These are phyloP conservation scores for Neurospora africana DNA, from an alignment of 495 filamentous ascomycete species.

Conservation along the genomic window DNA sequence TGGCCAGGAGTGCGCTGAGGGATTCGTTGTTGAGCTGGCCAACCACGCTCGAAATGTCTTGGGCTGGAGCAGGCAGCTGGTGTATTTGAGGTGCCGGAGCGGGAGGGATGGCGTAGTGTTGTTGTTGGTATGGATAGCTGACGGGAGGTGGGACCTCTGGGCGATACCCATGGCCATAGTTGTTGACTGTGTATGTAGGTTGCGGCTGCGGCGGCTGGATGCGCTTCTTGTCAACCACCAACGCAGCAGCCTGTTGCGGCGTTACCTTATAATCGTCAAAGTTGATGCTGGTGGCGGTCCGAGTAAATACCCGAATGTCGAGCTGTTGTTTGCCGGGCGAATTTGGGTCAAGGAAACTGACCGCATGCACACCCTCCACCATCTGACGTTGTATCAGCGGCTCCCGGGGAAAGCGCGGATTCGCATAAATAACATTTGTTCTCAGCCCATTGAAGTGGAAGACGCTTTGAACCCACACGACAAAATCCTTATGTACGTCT, in stretches of 20 bases:
- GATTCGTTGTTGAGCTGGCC: slow-evolving; percentile 55
- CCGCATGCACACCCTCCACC: slow-evolving; percentile 77
- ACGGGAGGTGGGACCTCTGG: not conserved
- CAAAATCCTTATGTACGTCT: slow-evolving; percentile 70
- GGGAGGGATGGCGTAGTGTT: slow-evolving; percentile 28
- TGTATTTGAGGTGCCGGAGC: slow-evolving; percentile 30
- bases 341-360: slow-evolving; percentile 59
- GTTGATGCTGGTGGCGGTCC: slow-evolving; percentile 55
- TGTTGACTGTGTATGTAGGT: slow-evolving; percentile 10
- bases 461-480: slow-evolving; percentile 66
- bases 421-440: slow-evolving; percentile 65
- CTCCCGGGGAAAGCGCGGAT: slow-evolving; percentile 64
- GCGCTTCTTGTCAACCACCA: slow-evolving; percentile 67
- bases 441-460: slow-evolving; percentile 62
- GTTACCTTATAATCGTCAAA: slow-evolving; percentile 72
- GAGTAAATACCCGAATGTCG: slow-evolving; percentile 74
- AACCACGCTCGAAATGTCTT: slow-evolving; percentile 47
- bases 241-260: slow-evolving; percentile 70
- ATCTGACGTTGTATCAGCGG: slow-evolving; percentile 76
- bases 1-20: slow-evolving; percentile 62
- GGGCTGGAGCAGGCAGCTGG: slow-evolving; percentile 24
- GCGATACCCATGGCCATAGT: not conserved
- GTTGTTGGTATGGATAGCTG: slow-evolving; percentile 8
- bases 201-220: slow-evolving; percentile 18
- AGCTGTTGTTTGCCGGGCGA: slow-evolving; percentile 63